Conservation (phyloP, 2,329 filamentous ascomycete species). For the Emericellopsis atlantica region DNA sequence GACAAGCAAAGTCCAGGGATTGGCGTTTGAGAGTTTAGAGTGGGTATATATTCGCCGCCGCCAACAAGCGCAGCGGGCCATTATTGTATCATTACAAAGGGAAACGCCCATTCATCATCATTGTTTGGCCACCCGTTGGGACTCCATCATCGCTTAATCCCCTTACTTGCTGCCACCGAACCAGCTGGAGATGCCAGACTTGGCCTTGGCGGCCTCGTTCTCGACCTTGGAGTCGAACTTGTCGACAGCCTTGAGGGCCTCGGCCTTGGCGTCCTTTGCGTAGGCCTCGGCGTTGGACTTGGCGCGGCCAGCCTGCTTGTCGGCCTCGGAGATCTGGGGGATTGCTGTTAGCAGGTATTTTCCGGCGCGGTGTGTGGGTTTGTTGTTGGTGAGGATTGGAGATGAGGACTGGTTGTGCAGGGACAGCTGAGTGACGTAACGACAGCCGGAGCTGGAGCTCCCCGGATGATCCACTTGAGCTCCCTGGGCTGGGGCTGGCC, state of each 20-base stretch:
- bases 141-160: too few relatives aligned
- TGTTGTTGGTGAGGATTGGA: not conserved
- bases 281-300: constrained; percentile 47
- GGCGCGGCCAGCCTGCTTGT: constrained; percentile 47
- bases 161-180: constrained; percentile 47
- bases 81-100: too few relatives aligned
- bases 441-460: constrained; percentile 2
- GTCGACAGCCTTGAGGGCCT: constrained; percentile 62
- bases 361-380: too few relatives aligned
- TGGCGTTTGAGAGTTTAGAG: too few relatives aligned
- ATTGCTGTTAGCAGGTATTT: constrained; percentile 2
- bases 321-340: constrained; percentile 35
- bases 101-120: too few relatives aligned
- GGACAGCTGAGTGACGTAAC: constrained; percentile 1
- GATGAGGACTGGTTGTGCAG: not conserved
- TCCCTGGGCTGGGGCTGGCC: not conserved
- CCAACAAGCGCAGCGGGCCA: too few relatives aligned
- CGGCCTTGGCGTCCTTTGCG: constrained; percentile 49
- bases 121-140: too few relatives aligned
- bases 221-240: constrained; percentile 75
- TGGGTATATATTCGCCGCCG: too few relatives aligned
- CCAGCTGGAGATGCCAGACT: constrained; percentile 75
- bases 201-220: constrained; percentile 66
- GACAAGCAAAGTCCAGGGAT: too few relatives aligned
- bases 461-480: not conserved